Conservation (phyloP, 1,284 basidiomycete genomes). For the Boletus sp. region DNA sequence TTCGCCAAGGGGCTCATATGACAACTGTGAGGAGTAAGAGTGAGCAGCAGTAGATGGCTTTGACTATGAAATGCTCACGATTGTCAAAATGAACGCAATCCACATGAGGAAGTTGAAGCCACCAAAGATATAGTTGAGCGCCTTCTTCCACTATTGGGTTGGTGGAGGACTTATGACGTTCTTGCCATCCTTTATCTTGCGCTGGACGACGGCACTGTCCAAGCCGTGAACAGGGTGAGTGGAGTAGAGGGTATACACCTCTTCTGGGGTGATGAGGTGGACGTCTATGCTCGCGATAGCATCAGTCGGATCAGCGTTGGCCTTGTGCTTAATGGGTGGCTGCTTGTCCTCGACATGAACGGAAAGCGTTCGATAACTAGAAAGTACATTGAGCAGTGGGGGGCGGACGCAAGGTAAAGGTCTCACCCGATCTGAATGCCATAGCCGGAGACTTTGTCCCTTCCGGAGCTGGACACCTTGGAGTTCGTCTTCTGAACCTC, state of each 20-base stretch:
- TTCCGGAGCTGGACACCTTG: conserved; percentile 15
- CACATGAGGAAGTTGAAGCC: conserved; percentile 54
- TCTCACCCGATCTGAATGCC: conserved; percentile 33
- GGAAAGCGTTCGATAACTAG: conserved; percentile 42
- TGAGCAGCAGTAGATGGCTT: conserved; percentile 25
- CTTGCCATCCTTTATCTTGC: conserved; percentile 41
- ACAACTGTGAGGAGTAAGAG: conserved; percentile 43
- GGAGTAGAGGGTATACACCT: conserved; percentile 45
- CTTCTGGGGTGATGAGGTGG: conserved; percentile 41
- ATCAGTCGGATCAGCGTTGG: conserved; percentile 33
- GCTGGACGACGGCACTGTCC: conserved; percentile 39
- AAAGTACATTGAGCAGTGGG: conserved; percentile 28
- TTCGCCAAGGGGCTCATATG: conserved; percentile 45
- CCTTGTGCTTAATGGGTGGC: conserved; percentile 13
- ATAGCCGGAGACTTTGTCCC: conserved; percentile 23
- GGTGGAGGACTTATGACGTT: conserved; percentile 49
- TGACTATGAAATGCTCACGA: conserved; percentile 30
- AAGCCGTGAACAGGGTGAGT: conserved; percentile 44
- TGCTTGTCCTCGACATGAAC: conserved; percentile 37
- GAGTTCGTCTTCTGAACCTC: conserved; percentile 21
- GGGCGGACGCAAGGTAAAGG: neutral
- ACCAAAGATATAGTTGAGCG: conserved; percentile 50
- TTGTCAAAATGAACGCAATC: conserved; percentile 46
- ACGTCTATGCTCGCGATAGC: conserved; percentile 47
- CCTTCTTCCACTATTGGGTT: conserved; percentile 47